Evolutionary conservation across 2,329 filamentous ascomycete species (phyloP), one percentile per base, ranked within the genome.

Genomic region (Leptographium flavum): DNA sequence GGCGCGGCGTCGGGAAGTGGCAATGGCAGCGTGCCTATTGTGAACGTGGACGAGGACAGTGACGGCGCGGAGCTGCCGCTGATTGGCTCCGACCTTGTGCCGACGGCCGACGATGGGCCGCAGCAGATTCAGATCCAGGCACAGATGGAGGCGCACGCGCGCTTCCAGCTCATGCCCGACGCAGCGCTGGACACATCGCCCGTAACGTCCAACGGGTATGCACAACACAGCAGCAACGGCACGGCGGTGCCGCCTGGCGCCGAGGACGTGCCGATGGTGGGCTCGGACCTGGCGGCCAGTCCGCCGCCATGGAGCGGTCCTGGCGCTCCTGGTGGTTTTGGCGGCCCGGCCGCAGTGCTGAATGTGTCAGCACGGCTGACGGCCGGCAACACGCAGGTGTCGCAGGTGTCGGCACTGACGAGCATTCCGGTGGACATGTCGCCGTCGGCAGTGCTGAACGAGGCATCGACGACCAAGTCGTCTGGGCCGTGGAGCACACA

Each of bases 401-500:
- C 82, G 1, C 83, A 84, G 57, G 64, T 70, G 38, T 82, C 80
- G 5, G 70, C 66, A 1, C 61, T 80, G 38, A 78, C 74, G 15
- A 65, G 73, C 19, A 60, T 81, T 3, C 73, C 76, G 1, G 63
- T 69, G 0, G 76, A 73, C 4, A 64, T 76, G 44, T 75, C 74
- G 5, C 75, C 75, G 14, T 75, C 72, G 23, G 73, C 71, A 13
- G 60, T 73, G 47, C 66, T 80, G 44, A 95, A 96, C 55, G 87
- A 94, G 56, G 90, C 87, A 2, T 94, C 87, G 2, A 93, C 88
- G 1, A 94, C 88, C n/a, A 92, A 94, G 63, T 87, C 79, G 13
- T 79, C 76, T 1, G 78, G 74, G 3, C 46, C 72, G 75, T 59
- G 38, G 31, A 81, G 81, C 58, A 85, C 82, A 0, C 83, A 88